Evolutionary conservation across 2,329 filamentous ascomycete genomes (phyloP).

Genomic region (Aspergillus neoniger): DNA sequence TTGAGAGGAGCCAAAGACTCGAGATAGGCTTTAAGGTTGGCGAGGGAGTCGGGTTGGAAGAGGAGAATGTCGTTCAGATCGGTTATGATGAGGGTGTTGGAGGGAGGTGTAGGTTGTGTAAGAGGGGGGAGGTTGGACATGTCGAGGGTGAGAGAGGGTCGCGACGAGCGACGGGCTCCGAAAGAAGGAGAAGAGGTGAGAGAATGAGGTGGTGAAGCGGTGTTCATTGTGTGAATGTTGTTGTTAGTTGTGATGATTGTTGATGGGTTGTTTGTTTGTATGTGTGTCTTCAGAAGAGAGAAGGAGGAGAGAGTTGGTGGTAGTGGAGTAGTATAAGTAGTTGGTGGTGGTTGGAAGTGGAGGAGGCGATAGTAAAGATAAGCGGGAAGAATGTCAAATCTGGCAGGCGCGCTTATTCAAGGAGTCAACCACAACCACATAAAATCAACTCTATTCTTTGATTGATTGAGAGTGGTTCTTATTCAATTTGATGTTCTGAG

Average conservation of each 20-base stretch:
- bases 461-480: no score
- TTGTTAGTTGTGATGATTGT: background rate
- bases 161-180: slow-evolving; percentile 24
- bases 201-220: slow-evolving; percentile 25
- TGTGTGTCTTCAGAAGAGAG: background rate
- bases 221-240: slow-evolving; percentile 22
- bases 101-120: slow-evolving; percentile 48
- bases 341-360: background rate
- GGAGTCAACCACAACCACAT: background rate
- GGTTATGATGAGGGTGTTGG: slow-evolving; percentile 55
- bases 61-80: slow-evolving; percentile 48
- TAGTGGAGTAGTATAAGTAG: background rate
- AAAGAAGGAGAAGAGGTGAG: slow-evolving; percentile 31
- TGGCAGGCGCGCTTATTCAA: slow-evolving; percentile 2
- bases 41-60: slow-evolving; percentile 49
- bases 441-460: background rate
- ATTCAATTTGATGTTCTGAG: no score
- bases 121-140: slow-evolving; percentile 49
- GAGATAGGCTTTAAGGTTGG: slow-evolving; percentile 46
- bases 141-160: slow-evolving; percentile 48
- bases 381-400: background rate
- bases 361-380: background rate
- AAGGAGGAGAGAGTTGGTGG: background rate
- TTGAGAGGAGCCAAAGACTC: slow-evolving; percentile 46
- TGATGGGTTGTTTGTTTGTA: background rate